A percentile compares a stretch with the other conserved stretches of the same genome.
Conservation (phyloP, 192 early-diverging fungal genomes). For the Coemansia sp. region DNA sequence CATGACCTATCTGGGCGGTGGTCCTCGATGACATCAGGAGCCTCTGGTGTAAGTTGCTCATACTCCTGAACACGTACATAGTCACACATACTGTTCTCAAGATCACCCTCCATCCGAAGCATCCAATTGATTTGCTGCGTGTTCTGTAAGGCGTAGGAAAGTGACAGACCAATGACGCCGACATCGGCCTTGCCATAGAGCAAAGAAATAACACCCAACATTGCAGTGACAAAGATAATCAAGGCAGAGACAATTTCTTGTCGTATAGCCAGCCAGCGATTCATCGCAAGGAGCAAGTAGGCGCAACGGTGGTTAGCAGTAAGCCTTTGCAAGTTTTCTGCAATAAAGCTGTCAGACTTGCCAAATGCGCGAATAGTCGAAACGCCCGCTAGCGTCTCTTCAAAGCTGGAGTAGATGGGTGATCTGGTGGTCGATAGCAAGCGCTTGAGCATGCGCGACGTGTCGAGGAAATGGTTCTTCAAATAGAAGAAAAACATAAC, state of each 20-base stretch:
- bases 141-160: constrained; percentile 72
- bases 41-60: constrained; percentile 77
- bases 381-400: constrained; percentile 64
- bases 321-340: constrained; percentile 70
- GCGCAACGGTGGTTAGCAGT: constrained; percentile 83
- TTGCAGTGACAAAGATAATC: constrained; percentile 78
- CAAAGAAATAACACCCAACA: constrained; percentile 71
- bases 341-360: constrained; percentile 65
- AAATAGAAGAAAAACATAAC: constrained; percentile 57
- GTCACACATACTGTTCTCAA: constrained; percentile 75
- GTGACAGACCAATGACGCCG: constrained; percentile 69
- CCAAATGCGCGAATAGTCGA: constrained; percentile 71
- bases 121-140: constrained; percentile 90
- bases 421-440: constrained; percentile 73
- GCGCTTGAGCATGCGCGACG: constrained; percentile 78
- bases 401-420: constrained; percentile 71
- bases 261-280: constrained; percentile 74
- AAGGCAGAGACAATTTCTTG: constrained; percentile 81
- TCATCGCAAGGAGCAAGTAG: constrained; percentile 72
- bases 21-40: constrained; percentile 70
- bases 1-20: constrained; percentile 65
- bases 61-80: constrained; percentile 88
- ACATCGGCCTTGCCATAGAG: constrained; percentile 66
- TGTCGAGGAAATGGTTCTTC: constrained; percentile 68
- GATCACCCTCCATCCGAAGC: constrained; percentile 86